Conservation (phyloP, 805 yeast genomes). For the Saccharomyces cerevisiae region DNA sequence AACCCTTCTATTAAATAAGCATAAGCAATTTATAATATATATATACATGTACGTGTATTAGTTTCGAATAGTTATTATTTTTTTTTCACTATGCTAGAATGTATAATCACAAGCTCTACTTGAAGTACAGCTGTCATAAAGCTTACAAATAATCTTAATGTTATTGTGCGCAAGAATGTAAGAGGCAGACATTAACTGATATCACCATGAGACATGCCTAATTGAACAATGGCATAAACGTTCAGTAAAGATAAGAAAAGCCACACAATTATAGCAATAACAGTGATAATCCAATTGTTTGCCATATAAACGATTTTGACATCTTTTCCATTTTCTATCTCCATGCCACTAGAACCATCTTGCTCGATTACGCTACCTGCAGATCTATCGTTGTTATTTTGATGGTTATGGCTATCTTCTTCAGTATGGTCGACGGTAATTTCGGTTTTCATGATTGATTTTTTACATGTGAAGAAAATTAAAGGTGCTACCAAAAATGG, state of each 20-base stretch:
- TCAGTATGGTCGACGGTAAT: slow-evolving; percentile 12
- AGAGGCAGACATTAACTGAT: slow-evolving; percentile 4
- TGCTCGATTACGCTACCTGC: slow-evolving; percentile 5
- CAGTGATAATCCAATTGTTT: slow-evolving; percentile 52
- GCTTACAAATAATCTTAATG: neutral
- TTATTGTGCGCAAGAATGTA: no score
- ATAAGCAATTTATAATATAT: neutral
- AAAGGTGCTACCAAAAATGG: slow-evolving; percentile 84
- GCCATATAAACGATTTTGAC: slow-evolving; percentile 42
- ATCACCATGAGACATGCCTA: slow-evolving; percentile 26
- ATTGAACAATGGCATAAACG: slow-evolving; percentile 47
- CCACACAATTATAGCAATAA: slow-evolving; percentile 55
- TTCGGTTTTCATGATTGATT: slow-evolving; percentile 57
- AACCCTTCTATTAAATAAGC: neutral
- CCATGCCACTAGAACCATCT: slow-evolving; percentile 9
- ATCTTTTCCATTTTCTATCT: slow-evolving; percentile 9
- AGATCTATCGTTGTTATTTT: slow-evolving; percentile 2
- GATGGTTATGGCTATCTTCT: slow-evolving; percentile 1
- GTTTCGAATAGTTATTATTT: neutral
- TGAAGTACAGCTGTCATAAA: neutral
- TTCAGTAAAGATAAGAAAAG: slow-evolving; percentile 62
- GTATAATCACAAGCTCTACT: neutral
- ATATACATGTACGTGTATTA: neutral
- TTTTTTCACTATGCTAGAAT: neutral
- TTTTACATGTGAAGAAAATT: slow-evolving; percentile 69